Evolutionary conservation across 1,284 basidiomycete genomes (phyloP), one percentile per base, ranked within the genome.

Genomic region (Schizopora paradoxa): DNA sequence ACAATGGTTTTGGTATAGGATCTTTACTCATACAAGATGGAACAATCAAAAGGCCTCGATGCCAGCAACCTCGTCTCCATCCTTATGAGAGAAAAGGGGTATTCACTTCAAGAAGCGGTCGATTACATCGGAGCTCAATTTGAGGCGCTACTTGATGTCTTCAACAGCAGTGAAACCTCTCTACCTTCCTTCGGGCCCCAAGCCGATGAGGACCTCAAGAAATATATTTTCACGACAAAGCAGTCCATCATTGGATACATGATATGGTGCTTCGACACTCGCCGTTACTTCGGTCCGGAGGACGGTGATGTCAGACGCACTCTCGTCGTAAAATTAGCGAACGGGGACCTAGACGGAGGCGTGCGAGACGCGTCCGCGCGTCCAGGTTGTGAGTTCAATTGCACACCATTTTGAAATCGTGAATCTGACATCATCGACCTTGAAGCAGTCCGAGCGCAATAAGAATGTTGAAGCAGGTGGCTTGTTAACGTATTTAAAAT

Each of bases 1-100:
- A n/a, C n/a, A n/a, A n/a, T n/a, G n/a, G n/a, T n/a, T n/a, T n/a
- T n/a, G n/a, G n/a, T n/a, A n/a, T 32, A 83, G 82, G 81, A 84
- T 45, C 64, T 83, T 8, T 84, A 83, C 56, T 83, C 79, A 6
- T 85, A 83, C 61, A 76, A 82, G 58, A 77, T 80, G 72, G 81
- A 86, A 56, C 77, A 82, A 57, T 72, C 77, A 34, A 80, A 77
- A 59, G 82, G 79, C 14, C 75, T 76, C 46, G 70, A 66, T n/a
- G 74, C 74, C 38, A 82, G 47, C 37, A 85, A 84, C 56, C 68
- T 82, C 52, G 67, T 85, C 32, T 78, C 79, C 3, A 77, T 84
- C 26, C 69, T 82, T 40, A 80, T 82, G 77, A 65, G 72, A 49
- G 69, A 73, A 41, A 69, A 69, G 40, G 55, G 62, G 19, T 60